Conservation (phyloP, 2,329 filamentous ascomycete genomes). For the Fusarium albosuccineum region DNA sequence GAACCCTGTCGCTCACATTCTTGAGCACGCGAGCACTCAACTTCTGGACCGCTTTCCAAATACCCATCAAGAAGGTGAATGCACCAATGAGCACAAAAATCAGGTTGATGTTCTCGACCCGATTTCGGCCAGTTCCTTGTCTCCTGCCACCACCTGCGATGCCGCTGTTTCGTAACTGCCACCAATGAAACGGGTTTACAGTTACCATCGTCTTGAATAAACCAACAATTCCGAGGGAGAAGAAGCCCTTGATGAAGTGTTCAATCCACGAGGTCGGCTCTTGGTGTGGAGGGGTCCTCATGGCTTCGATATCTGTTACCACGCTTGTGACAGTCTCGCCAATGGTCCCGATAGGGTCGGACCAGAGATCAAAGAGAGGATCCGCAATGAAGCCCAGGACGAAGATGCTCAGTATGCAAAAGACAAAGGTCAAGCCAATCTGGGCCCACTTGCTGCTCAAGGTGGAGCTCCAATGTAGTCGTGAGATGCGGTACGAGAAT, state of each 20-base stretch:
- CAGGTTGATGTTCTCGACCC: slow-evolving; percentile 84
- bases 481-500: slow-evolving; percentile 83
- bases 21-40: slow-evolving; percentile 81
- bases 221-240: slow-evolving; percentile 89
- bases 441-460: slow-evolving; percentile 77
- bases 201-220: slow-evolving; percentile 84
- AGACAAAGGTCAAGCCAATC: slow-evolving; percentile 75
- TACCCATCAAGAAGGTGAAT: slow-evolving; percentile 82
- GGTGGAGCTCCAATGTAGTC: slow-evolving; percentile 80
- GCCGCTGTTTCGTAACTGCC: slow-evolving; percentile 76
- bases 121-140: slow-evolving; percentile 77
- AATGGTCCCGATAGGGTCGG: slow-evolving; percentile 79
- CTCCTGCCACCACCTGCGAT: slow-evolving; percentile 65
- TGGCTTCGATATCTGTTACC: slow-evolving; percentile 56
- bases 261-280: slow-evolving; percentile 76
- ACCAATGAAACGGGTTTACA: slow-evolving; percentile 81
- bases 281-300: slow-evolving; percentile 57
- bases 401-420: slow-evolving; percentile 81
- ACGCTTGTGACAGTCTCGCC: slow-evolving; percentile 63
- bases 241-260: slow-evolving; percentile 90
- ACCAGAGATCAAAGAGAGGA: slow-evolving; percentile 89
- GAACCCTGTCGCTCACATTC: slow-evolving; percentile 81
- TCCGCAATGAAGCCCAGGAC: slow-evolving; percentile 91
- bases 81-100: slow-evolving; percentile 84
- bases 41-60: slow-evolving; percentile 84